Conservation (phyloP, 2,329 filamentous ascomycete species). For the Penicillium sp. region DNA sequence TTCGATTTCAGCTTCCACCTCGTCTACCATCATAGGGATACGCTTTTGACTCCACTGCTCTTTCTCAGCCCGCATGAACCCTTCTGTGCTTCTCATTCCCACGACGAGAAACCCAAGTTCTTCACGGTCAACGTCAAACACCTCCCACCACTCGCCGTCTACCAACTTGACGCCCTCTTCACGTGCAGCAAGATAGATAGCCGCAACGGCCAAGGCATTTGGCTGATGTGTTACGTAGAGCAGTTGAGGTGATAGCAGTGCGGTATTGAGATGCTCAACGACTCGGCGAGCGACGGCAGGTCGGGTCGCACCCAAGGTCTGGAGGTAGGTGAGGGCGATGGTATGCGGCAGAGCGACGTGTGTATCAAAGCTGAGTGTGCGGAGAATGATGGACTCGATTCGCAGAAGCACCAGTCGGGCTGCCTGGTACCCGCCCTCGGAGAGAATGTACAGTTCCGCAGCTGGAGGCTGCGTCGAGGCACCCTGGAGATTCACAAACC, state of each 20-base stretch:
- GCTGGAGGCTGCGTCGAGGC: constrained; percentile 36
- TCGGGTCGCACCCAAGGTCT: constrained; percentile 71
- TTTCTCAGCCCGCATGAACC: constrained; percentile 62
- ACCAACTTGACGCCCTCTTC: constrained; percentile 76
- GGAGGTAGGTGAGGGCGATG: constrained; percentile 86
- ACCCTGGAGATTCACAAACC: constrained; percentile 38
- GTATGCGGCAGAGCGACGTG: constrained; percentile 83
- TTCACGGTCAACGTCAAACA: constrained; percentile 93
- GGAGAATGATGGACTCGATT: constrained; percentile 75
- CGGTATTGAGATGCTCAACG: constrained; percentile 79
- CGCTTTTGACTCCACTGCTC: constrained; percentile 52
- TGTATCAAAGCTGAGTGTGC: constrained; percentile 73
- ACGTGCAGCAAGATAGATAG: constrained; percentile 82
- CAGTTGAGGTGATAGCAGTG: constrained; percentile 80
- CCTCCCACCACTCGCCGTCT: constrained; percentile 90
- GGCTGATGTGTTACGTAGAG: constrained; percentile 92
- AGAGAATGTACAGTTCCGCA: constrained; percentile 63
- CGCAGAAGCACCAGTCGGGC: constrained; percentile 64
- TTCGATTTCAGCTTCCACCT: constrained; percentile 60
- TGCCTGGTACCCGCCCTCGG: constrained; percentile 67
- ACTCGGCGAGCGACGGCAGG: constrained; percentile 61
- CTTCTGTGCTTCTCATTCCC: constrained; percentile 73
- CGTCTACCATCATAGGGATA: constrained; percentile 59
- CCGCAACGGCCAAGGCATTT: constrained; percentile 75
- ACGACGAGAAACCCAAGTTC: constrained; percentile 91